Base-by-base conservation (phyloP, 352 stramenopile species). In the Hyaloperonospora brassicae region DNA sequence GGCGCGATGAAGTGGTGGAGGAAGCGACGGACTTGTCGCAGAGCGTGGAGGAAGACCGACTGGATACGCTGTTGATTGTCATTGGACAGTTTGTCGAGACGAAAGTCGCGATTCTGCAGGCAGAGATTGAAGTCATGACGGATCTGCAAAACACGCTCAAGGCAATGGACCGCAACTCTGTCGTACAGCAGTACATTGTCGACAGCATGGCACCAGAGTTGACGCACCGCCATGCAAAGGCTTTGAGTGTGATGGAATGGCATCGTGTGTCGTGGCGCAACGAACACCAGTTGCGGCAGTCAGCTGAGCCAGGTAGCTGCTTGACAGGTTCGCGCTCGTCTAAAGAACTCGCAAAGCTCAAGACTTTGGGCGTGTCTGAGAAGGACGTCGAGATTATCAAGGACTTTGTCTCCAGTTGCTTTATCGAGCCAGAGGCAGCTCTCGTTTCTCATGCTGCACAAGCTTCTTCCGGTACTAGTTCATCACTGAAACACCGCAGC, bases 31-130 rank as follows among this genome's bases (percentile, higher is more conserved):
- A 88, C 52, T 48, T 87, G 12, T 88, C 79, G 17, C 83, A 93
- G 52, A 86, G 69, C 50, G 70, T 89, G 36, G 83, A 93, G 46
- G 83, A 93, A 67, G 83, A 93, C 57, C 76, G 83, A 25, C 53
- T 93, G 41, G 83, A 93, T 53, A 91, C 80, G 34, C 76, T 91
- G 59, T 59, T 90, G 17, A 87, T 93, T 59, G 79, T 93, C 5
- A 81, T 91, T 49, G 78, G 79, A 14, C 80, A 93, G 68, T 93
- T 91, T 56, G 75, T 93, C 14, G 79, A 89, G 67, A 89, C 80
- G 13, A 90, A 89, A 62, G 79, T 86, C 44, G 75, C 79, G 9
- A 89, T 89, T 47, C 52, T 93, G 23, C 70, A 89, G 36, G 83
- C 79, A 23, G 83, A 93, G 57, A 90, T 93, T 52, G 79, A 90